These are phyloP conservation scores for Trifolium repens DNA, from an alignment of 306 rosid species.

Conservation along the genomic window DNA sequence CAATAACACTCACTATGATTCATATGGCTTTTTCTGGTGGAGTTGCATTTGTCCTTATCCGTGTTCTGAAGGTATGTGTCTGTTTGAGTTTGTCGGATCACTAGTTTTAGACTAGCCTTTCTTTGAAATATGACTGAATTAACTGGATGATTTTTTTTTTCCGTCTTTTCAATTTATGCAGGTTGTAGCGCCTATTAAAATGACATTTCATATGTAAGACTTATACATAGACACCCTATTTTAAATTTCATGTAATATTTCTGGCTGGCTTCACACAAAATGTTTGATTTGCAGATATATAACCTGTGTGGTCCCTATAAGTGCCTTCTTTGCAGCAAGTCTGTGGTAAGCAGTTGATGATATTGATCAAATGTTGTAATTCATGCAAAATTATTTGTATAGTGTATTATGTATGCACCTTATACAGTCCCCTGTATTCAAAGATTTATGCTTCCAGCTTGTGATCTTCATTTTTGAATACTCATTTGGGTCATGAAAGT, in stretches of 20 bases:
- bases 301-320: slow-evolving; percentile 92
- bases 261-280: slow-evolving; percentile 38
- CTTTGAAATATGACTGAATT: slow-evolving; percentile 18
- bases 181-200: slow-evolving; percentile 96
- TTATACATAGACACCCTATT: slow-evolving; percentile 35
- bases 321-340: slow-evolving; percentile 98
- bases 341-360: slow-evolving; percentile 77
- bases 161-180: slow-evolving; percentile 50
- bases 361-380: slow-evolving; percentile 31
- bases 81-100: slow-evolving; percentile 41
- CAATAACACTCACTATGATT: slow-evolving; percentile 70
- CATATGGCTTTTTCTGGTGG: slow-evolving; percentile 69
- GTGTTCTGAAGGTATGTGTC: slow-evolving; percentile 57
- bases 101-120: slow-evolving; percentile 29
- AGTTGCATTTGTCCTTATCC: slow-evolving; percentile 59
- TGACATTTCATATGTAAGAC: slow-evolving; percentile 93
- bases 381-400: slow-evolving; percentile 18
- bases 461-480: slow-evolving; percentile 1
- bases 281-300: slow-evolving; percentile 74
- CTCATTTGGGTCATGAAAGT: slow-evolving; percentile 11
- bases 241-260: slow-evolving; percentile 32
- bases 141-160: slow-evolving; percentile 18
- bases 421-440: slow-evolving; percentile 1
- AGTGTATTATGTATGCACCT: slow-evolving; percentile 11
- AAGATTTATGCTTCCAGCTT: slow-evolving; percentile 16